Percentiles rank a stretch among this genome's conserved stretches.
Conservation (phyloP, 441 rosid genomes). For the Breynia disticha region DNA sequence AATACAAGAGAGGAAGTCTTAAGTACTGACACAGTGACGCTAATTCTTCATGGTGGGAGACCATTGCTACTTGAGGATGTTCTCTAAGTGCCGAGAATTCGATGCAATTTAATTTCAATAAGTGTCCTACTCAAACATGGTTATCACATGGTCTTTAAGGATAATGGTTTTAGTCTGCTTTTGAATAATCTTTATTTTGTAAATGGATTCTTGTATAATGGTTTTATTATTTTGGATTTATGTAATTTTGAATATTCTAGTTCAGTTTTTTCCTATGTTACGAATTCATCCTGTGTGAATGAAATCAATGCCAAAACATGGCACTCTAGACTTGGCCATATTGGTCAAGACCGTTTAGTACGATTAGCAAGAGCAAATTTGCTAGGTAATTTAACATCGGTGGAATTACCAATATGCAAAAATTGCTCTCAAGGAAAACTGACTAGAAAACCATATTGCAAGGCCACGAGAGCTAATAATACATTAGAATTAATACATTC, state of each 20-base stretch:
- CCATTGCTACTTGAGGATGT: neutral
- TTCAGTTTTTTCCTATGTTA: too few relatives aligned
- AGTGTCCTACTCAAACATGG: too few relatives aligned
- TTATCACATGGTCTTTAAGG: too few relatives aligned
- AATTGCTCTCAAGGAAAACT: neutral
- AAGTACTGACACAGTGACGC: neutral
- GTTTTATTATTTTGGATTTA: too few relatives aligned
- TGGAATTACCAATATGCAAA: neutral
- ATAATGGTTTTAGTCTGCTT: too few relatives aligned
- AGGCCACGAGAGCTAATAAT: neutral
- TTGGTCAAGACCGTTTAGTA: neutral
- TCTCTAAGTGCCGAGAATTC: neutral
- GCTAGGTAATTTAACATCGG: neutral
- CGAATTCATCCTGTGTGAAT: too few relatives aligned
- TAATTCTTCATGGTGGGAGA: neutral
- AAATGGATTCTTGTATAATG: too few relatives aligned
- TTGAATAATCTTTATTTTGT: too few relatives aligned
- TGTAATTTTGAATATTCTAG: too few relatives aligned
- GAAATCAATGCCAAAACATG: neutral
- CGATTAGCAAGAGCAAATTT: neutral
- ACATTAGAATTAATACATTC: constrained; percentile 5
- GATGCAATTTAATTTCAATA: neutral
- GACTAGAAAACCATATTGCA: neutral
- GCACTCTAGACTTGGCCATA: constrained; percentile 1
- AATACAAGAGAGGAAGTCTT: neutral